These are phyloP conservation scores for Crassisporium funariophilum DNA, from an alignment of 768 basidiomycete species.

Conservation along the genomic window DNA sequence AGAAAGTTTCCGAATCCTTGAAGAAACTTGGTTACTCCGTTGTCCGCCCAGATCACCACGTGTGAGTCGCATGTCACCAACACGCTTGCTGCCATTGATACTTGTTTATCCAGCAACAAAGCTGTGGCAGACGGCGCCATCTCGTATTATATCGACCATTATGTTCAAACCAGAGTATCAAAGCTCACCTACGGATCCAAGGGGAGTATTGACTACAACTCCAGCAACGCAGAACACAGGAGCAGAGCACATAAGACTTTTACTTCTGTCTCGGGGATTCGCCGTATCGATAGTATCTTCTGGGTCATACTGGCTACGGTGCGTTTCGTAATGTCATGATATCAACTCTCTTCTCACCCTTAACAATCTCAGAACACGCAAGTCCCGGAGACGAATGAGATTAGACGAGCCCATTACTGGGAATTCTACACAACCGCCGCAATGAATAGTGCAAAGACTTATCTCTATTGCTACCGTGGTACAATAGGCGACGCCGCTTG, in stretches of 20 bases:
- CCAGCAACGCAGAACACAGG: conserved; percentile 39
- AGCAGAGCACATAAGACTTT: conserved; percentile 28
- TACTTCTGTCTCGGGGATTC: conserved; percentile 32
- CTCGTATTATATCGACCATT: conserved; percentile 28
- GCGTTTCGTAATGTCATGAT: background rate
- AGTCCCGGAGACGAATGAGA: conserved; percentile 42
- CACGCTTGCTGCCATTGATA: background rate
- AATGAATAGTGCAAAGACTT: conserved; percentile 6
- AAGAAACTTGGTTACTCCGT: background rate
- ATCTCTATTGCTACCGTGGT: conserved; percentile 20
- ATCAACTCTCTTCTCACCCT: background rate
- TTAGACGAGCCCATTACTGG: conserved; percentile 31
- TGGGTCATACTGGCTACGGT: conserved; percentile 41
- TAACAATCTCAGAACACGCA: conserved; percentile 31
- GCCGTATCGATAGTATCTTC: conserved; percentile 35
- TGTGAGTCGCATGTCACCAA: conserved; percentile 9
- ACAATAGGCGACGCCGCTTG: conserved; percentile 10
- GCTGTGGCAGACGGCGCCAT: conserved; percentile 24
- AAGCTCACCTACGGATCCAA: conserved; percentile 17
- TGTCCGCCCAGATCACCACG: conserved; percentile 13
- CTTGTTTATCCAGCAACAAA: conserved; percentile 18
- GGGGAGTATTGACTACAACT: conserved; percentile 14
- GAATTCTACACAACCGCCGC: conserved; percentile 2
- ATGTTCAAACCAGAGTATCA: conserved; percentile 19
- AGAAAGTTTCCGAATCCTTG: conserved; percentile 35